Conservation (phyloP, 2,329 filamentous ascomycete species). For the Fusarium sp. region DNA sequence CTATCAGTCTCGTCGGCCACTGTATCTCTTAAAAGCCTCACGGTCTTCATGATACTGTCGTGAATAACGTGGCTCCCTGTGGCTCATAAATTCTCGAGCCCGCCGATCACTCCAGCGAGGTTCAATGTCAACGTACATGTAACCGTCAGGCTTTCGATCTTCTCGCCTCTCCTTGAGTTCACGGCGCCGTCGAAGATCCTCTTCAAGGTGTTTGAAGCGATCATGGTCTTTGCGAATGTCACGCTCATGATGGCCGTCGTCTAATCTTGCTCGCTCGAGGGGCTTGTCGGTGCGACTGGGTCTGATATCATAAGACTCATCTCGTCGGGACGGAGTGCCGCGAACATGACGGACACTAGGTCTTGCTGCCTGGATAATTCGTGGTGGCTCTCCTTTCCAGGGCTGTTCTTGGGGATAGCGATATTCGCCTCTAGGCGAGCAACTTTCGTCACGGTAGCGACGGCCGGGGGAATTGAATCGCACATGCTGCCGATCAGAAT, state of each 20-base stretch:
- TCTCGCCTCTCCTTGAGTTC: conserved; percentile 14
- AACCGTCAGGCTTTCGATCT: not conserved
- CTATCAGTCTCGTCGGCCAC: not conserved
- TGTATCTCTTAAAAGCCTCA: not conserved
- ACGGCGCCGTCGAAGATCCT: conserved; percentile 22
- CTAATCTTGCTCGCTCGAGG: conserved; percentile 25
- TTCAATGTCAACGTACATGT: not conserved
- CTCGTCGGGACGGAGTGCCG: conserved; percentile 23
- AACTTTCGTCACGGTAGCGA: conserved; percentile 1
- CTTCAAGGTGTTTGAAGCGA: conserved; percentile 22
- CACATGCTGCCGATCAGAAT: conserved; percentile 9
- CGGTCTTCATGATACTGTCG: not conserved
- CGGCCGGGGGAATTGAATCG: conserved; percentile 9
- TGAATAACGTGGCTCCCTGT: conserved; percentile 8
- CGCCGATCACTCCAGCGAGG: conserved; percentile 29
- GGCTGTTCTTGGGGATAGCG: conserved; percentile 12
- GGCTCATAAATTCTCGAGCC: conserved; percentile 32
- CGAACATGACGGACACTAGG: conserved; percentile 27
- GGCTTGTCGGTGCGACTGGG: conserved; percentile 11
- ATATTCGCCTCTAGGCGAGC: conserved; percentile 16
- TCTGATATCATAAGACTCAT: conserved; percentile 15
- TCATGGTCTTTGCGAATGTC: conserved; percentile 21
- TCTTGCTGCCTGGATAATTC: conserved; percentile 28
- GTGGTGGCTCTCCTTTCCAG: conserved; percentile 19
- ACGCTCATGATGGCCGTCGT: conserved; percentile 9